These are phyloP conservation scores for Sordaria brevicollis DNA, from an alignment of 495 filamentous ascomycete species.

Conservation along the genomic window DNA sequence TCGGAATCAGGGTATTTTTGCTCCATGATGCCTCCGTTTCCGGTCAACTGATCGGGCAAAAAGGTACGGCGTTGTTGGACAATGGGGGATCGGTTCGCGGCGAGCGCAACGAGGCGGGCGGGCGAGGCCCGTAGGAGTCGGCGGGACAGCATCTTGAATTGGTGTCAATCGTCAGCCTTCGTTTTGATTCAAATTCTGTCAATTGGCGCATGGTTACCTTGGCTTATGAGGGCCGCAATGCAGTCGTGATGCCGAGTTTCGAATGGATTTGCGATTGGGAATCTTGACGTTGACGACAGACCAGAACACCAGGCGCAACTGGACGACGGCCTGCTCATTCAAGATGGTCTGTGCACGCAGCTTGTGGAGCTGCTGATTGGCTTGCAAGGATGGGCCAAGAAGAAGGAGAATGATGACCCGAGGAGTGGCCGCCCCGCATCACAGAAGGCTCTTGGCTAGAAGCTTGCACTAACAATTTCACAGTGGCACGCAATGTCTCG, in stretches of 20 bases:
- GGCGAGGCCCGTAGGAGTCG: constrained; percentile 45
- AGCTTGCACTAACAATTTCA: background rate
- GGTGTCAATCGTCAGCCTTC: background rate
- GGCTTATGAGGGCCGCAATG: constrained; percentile 19
- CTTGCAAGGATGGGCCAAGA: constrained; percentile 4
- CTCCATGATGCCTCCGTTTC: constrained; percentile 26
- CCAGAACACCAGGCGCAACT: background rate
- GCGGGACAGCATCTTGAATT: constrained; percentile 54
- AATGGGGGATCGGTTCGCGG: constrained; percentile 34
- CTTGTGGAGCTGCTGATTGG: constrained; percentile 12
- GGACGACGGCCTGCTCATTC: background rate
- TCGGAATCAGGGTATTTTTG: constrained; percentile 37
- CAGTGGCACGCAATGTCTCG: background rate
- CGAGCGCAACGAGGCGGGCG: constrained; percentile 39
- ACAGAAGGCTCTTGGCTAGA: background rate
- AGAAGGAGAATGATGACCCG: background rate
- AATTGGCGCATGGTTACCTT: constrained; percentile 9
- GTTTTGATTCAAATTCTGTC: background rate
- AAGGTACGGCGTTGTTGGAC: constrained; percentile 38
- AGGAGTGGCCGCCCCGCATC: background rate
- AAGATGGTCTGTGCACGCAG: background rate
- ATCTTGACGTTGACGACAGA: constrained; percentile 14
- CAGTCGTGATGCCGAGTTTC: constrained; percentile 8
- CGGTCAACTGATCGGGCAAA: constrained; percentile 33
- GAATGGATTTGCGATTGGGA: constrained; percentile 7